Evolutionary conservation across 495 filamentous ascomycete genomes (phyloP), one percentile per base, ranked within the genome.

Genomic region (Pyrenopolyporus hunteri): DNA sequence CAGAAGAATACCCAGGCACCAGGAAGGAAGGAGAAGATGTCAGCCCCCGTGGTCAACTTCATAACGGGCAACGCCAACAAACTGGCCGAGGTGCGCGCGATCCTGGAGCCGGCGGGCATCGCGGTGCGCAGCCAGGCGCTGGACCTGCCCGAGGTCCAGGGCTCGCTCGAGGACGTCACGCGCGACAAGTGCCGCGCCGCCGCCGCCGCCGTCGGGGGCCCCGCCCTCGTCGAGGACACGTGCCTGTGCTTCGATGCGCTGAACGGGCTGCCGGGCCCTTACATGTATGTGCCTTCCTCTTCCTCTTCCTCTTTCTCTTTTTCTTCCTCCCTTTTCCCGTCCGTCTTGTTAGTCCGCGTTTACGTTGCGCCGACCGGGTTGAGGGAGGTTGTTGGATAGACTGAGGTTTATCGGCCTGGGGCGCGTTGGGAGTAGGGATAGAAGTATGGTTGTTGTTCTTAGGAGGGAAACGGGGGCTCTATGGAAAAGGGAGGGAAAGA

Each of bases 61-160:
- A 96, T 98, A 67, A 98, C 95, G 2, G 89, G 93, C 63, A 98
- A 98, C 78, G 82, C 84, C 63, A 95, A 96, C 78, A 98, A 98
- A 77, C 83, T 98, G 44, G 71, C 73, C 54, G 94, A 98, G 76
- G 91, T 96, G 62, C 83, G 87, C 69, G 87, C 89, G 9, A 97
- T 98, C 66, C 82, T 98, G 13, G 86, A 86, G 52, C 83, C 82
- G 50, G 81, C 85, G 23, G 69, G 66, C 56, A 87, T 95, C 62
- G 76, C 88, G 35, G 78, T 98, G 42, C 78, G 85, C 48, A 94
- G 76, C 76, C 86, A 89, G 72, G 76, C 80, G 2, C 70, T 98
- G 20, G 92, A 97, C 66, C 76, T 96, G 46, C 81, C 85, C 20
- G 94, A 98, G 78, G 87, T 98, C 45, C 95, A 98, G 76, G 95